Conservation (phyloP, 1,284 basidiomycete species). For the Pseudozyma thailandica region DNA sequence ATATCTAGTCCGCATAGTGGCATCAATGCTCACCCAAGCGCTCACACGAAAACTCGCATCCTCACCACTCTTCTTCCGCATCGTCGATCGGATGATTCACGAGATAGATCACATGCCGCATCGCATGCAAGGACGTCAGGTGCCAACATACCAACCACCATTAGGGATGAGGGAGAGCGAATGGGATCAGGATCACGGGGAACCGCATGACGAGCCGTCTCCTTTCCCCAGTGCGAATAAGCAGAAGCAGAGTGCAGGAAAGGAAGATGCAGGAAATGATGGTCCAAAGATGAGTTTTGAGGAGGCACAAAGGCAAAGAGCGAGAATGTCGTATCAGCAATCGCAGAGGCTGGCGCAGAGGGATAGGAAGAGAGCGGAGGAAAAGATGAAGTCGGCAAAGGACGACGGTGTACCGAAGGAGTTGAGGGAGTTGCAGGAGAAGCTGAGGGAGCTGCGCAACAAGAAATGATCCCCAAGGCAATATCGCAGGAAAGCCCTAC, state of each 20-base stretch:
- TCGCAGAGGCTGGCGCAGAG: conserved; percentile 39
- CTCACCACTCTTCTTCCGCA: conserved; percentile 55
- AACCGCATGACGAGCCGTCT: conserved; percentile 56
- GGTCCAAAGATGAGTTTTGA: conserved; percentile 27
- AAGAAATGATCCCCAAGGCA: conserved; percentile 3
- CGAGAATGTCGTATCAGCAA: conserved; percentile 41
- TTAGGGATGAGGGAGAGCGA: conserved; percentile 53
- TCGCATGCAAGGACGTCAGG: conserved; percentile 48
- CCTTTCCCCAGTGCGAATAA: conserved; percentile 26
- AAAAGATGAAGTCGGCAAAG: conserved; percentile 19
- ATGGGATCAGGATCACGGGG: conserved; percentile 48
- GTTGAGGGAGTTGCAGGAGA: conserved; percentile 46
- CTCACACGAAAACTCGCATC: conserved; percentile 51
- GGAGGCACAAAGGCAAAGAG: conserved; percentile 36
- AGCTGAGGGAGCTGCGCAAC: conserved; percentile 36
- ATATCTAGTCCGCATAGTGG: conserved; percentile 52
- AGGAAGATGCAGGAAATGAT: background rate
- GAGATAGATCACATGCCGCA: conserved; percentile 59
- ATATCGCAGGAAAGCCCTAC: background rate
- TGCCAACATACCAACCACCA: conserved; percentile 52
- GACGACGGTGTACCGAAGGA: conserved; percentile 36
- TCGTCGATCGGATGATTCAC: conserved; percentile 59
- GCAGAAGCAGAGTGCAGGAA: conserved; percentile 2
- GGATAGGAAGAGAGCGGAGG: conserved; percentile 21
- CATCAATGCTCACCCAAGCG: conserved; percentile 49